Conservation (phyloP, 441 rosid species). For the Corymbia calophylla region DNA sequence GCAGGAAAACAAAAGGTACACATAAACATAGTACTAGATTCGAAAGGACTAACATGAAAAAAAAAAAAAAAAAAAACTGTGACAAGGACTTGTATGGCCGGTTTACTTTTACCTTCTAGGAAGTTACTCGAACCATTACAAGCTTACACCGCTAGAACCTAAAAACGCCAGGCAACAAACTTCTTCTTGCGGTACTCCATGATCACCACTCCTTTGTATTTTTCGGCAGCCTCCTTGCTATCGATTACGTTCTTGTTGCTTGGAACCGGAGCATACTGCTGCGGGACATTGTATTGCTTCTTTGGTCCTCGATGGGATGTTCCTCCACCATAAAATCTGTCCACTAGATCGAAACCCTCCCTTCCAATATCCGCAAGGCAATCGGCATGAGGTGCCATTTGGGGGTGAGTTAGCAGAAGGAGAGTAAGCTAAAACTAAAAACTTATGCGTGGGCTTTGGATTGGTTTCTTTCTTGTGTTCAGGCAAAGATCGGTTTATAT, state of each 20-base stretch:
- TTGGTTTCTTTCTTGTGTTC: not conserved
- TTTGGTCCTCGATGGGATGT: not conserved
- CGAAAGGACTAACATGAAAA: not conserved
- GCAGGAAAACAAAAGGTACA: not conserved
- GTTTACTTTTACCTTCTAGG: not conserved
- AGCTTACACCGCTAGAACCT: not conserved
- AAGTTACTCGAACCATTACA: not conserved
- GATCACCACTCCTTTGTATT: not conserved
- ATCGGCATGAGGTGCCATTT: not conserved
- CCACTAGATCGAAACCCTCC: not conserved
- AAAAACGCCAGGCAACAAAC: not conserved
- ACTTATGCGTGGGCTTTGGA: not conserved
- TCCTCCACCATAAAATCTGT: not conserved
- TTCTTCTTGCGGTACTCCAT: not conserved
- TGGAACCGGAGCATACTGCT: not conserved
- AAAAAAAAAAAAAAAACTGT: not conserved
- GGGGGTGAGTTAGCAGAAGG: not conserved
- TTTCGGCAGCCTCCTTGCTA: not conserved
- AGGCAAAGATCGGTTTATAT: not conserved
- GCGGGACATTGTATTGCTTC: not conserved
- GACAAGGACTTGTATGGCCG: not conserved
- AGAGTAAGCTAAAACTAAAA: not conserved
- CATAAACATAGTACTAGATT: not conserved
- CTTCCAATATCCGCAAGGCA: not conserved
- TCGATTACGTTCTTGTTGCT: not conserved